phyloP scores from a whole-genome alignment of 2,329 filamentous ascomycete species.

The Didymella pomorum region DNA sequence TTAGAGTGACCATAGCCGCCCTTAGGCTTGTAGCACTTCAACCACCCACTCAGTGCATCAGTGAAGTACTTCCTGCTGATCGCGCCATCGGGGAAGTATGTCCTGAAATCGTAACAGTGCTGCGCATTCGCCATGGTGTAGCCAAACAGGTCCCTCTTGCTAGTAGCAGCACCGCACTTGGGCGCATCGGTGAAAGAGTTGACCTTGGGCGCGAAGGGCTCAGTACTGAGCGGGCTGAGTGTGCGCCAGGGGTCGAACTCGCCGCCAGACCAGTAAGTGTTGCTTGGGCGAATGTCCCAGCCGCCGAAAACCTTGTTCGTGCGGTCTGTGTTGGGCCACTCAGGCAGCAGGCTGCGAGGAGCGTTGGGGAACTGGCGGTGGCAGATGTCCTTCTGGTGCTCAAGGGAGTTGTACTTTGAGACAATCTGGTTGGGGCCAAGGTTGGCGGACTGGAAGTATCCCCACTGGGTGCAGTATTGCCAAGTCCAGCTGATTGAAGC shows the following conservation, averaged over 20 bases:
- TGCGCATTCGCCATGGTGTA: constrained; percentile 56
- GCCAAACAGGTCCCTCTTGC: constrained; percentile 56
- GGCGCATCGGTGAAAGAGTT: constrained; percentile 53
- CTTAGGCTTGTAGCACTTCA: constrained; percentile 51
- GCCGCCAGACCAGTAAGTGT: constrained; percentile 60
- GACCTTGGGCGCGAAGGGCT: constrained; percentile 53
- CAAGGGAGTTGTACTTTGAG: constrained; percentile 57
- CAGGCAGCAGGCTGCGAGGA: constrained; percentile 51
- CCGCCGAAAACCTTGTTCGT: constrained; percentile 59
- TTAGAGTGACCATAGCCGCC: constrained; percentile 1
- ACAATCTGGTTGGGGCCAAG: constrained; percentile 57
- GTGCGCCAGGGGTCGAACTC: constrained; percentile 63
- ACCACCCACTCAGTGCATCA: constrained; percentile 56
- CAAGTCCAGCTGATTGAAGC: constrained; percentile 57
- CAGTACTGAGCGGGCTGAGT: constrained; percentile 54
- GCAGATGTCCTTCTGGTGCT: constrained; percentile 57
- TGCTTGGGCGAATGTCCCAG: constrained; percentile 61
- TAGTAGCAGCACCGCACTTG: constrained; percentile 52
- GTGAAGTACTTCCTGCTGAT: constrained; percentile 51
- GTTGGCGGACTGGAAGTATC: constrained; percentile 60
- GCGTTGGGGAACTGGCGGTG: constrained; percentile 59
- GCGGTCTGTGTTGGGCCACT: constrained; percentile 48
- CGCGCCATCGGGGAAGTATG: constrained; percentile 42
- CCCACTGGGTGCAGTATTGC: constrained; percentile 64
- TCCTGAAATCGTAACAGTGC: constrained; percentile 60